These are phyloP conservation scores for Tricladium varicosporioides DNA, from an alignment of 2,329 filamentous ascomycete species.

Conservation along the genomic window DNA sequence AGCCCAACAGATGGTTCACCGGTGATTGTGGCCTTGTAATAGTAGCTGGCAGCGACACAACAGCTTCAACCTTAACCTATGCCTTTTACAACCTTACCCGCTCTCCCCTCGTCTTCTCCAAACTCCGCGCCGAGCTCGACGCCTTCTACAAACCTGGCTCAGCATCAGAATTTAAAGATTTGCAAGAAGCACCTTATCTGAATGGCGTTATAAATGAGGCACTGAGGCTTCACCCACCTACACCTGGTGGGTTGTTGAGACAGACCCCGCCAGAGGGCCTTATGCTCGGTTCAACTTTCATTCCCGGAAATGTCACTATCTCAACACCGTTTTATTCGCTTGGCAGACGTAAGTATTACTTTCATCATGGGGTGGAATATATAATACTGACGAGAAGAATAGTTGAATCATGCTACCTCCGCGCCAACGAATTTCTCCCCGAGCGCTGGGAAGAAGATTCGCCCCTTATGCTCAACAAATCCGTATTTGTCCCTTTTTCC, in stretches of 20 bases:
- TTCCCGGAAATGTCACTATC: constrained; percentile 21
- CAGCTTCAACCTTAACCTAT: constrained; percentile 38
- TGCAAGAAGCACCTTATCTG: constrained; percentile 29
- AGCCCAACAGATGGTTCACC: constrained; percentile 12
- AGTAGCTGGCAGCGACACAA: constrained; percentile 43
- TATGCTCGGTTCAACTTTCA: constrained; percentile 14
- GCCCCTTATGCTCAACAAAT: constrained; percentile 23
- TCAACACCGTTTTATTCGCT: constrained; percentile 18
- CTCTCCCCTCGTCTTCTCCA: constrained; percentile 7
- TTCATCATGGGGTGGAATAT: no score
- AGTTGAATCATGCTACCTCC: constrained; percentile 11
- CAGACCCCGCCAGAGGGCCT: constrained; percentile 40
- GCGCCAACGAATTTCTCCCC: constrained; percentile 20
- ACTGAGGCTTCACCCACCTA: constrained; percentile 38
- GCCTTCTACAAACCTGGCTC: constrained; percentile 8
- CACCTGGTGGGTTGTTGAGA: constrained; percentile 25
- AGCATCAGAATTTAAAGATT: constrained; percentile 7
- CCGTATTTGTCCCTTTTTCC: constrained; percentile 31
- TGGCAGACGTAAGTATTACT: constrained; percentile 19
- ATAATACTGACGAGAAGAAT: no score
- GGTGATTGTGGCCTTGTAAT: constrained; percentile 32
- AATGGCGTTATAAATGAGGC: constrained; percentile 41
- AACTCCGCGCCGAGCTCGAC: constrained; percentile 19
- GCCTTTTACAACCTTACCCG: constrained; percentile 38
- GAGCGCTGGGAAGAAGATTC: constrained; percentile 25